Evolutionary conservation across 768 basidiomycete species (phyloP).

Genomic region (Tricholoma bakamatsutake): DNA sequence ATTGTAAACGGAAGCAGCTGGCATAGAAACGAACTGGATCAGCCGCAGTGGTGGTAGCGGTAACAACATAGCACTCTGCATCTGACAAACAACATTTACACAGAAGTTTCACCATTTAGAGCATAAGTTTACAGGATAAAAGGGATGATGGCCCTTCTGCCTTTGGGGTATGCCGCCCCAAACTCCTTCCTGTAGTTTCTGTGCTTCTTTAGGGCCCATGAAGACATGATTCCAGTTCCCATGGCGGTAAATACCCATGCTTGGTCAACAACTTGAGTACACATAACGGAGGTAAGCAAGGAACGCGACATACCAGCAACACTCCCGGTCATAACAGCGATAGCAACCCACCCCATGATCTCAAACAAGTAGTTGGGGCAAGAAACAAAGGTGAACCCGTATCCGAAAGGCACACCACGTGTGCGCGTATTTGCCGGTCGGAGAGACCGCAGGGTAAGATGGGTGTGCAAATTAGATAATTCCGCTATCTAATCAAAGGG

Average conservation of each 20-base stretch:
- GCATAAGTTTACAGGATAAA: constrained; percentile 44
- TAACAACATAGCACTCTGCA: neutral
- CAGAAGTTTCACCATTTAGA: neutral
- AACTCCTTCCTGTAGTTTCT: constrained; percentile 89
- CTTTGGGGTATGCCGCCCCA: constrained; percentile 73
- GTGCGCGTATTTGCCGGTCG: constrained; percentile 75
- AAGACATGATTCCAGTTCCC: constrained; percentile 60
- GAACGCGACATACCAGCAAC: constrained; percentile 51
- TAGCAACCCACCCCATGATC: constrained; percentile 62
- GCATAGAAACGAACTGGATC: neutral
- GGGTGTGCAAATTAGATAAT: constrained; percentile 78
- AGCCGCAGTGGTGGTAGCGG: neutral
- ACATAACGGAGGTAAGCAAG: neutral
- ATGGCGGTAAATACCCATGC: constrained; percentile 63
- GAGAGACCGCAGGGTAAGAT: constrained; percentile 76
- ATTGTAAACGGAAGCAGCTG: neutral
- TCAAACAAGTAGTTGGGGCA: constrained; percentile 97
- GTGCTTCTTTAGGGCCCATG: constrained; percentile 94
- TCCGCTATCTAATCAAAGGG: constrained; percentile 63
- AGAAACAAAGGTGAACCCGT: constrained; percentile 83
- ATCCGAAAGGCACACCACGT: constrained; percentile 88
- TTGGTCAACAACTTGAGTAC: constrained; percentile 18
- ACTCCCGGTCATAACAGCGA: constrained; percentile 75
- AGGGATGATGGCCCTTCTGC: constrained; percentile 76
- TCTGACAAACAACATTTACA: neutral